Evolutionary conservation across 805 yeast species (phyloP).

Genomic region (Komagataella pseudopastoris): DNA sequence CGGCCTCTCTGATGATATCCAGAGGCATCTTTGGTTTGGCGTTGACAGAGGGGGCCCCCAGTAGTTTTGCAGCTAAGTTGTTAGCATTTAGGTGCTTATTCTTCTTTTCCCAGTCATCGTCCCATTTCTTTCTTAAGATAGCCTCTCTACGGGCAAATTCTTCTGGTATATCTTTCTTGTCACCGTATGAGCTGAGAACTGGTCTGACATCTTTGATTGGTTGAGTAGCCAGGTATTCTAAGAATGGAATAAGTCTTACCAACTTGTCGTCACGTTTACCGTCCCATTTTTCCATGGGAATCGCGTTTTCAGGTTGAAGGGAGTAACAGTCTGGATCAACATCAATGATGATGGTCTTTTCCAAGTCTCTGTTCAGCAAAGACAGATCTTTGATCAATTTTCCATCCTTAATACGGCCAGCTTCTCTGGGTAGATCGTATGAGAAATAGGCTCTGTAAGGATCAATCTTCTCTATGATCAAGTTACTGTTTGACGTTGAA

Average conservation of each 20-base stretch:
- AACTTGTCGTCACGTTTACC: constrained; percentile 77
- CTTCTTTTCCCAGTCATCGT: constrained; percentile 28
- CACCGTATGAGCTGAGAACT: constrained; percentile 58
- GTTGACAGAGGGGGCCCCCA: constrained; percentile 46
- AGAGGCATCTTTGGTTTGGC: constrained; percentile 62
- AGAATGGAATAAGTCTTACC: constrained; percentile 74
- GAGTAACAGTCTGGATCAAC: constrained; percentile 58
- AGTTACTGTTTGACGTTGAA: constrained; percentile 75
- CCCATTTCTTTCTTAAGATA: constrained; percentile 59
- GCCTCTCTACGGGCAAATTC: constrained; percentile 76
- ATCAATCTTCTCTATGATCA: constrained; percentile 76
- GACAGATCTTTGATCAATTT: constrained; percentile 80
- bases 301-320: constrained; percentile 90
- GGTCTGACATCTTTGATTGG: constrained; percentile 80
- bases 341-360: constrained; percentile 71
- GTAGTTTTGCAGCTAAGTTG: constrained; percentile 41
- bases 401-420: constrained; percentile 82
- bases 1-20: constrained; percentile 83
- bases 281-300: constrained; percentile 73
- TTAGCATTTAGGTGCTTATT: constrained; percentile 26
- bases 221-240: constrained; percentile 90
- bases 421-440: constrained; percentile 82
- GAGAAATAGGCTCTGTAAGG: constrained; percentile 85
- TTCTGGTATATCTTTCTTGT: constrained; percentile 51
- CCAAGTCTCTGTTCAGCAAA: constrained; percentile 80